phyloP scores from a whole-genome alignment of 208 protist species.

The Blechomonas ayalai region DNA sequence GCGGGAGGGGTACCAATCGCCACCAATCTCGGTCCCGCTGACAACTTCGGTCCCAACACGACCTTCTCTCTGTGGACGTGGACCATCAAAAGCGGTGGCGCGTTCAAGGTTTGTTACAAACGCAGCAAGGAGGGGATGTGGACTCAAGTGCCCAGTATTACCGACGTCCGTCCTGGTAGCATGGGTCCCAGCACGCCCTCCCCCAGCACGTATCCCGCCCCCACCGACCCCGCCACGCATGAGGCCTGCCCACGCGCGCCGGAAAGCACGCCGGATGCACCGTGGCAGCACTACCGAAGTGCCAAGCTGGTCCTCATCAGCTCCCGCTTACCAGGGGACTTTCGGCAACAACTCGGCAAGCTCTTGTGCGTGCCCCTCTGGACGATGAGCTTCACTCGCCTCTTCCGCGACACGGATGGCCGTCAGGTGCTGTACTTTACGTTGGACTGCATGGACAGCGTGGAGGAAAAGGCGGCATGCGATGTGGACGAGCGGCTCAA shows the following conservation, averaged over 20 bases:
- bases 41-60: conserved; percentile 63
- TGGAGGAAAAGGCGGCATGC: conserved; percentile 17
- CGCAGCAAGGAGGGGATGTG: conserved; percentile 22
- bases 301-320: conserved; percentile 25
- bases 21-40: conserved; percentile 35
- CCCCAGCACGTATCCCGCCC: conserved; percentile 7
- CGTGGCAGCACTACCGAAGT: conserved; percentile 38
- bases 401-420: conserved; percentile 16
- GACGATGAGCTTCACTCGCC: conserved; percentile 23
- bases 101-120: conserved; percentile 75
- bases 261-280: conserved; percentile 6
- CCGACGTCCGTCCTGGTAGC: conserved; percentile 11
- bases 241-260: conserved; percentile 35
- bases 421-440: conserved; percentile 39
- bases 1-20: conserved; percentile 53
- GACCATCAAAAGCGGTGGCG: conserved; percentile 25
- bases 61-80: conserved; percentile 55
- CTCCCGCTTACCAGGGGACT: conserved; percentile 10
- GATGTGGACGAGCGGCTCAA: conserved; percentile 45
- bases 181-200: conserved; percentile 3
- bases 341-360: conserved; percentile 17
- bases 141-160: conserved; percentile 66
- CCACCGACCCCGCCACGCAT: conserved; percentile 38
- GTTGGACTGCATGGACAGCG: conserved; percentile 42
- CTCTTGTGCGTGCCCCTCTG: conserved; percentile 43